Conservation (phyloP, 257 asterid genomes). For the Leonotis leonurus region DNA sequence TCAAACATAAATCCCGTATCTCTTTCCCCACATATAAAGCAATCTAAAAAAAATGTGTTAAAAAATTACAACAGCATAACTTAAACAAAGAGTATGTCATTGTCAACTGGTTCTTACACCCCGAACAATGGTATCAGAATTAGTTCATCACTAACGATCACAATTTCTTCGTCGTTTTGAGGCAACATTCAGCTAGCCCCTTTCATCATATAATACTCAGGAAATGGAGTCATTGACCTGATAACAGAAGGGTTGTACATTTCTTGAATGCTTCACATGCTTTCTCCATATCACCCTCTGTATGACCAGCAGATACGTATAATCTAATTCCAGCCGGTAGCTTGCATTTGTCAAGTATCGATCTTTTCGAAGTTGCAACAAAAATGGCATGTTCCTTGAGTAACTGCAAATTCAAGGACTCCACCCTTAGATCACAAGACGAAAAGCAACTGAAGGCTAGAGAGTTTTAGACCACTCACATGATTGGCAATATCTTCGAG, state of each 20-base stretch:
- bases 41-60: neutral
- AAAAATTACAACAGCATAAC: neutral
- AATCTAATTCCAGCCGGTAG: slow-evolving; percentile 71
- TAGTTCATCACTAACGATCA: neutral
- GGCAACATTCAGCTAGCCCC: neutral
- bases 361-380: slow-evolving; percentile 62
- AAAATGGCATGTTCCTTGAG: slow-evolving; percentile 63
- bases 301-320: slow-evolving; percentile 70
- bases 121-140: neutral
- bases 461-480: slow-evolving; percentile 30
- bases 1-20: neutral
- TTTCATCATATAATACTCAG: neutral
- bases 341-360: slow-evolving; percentile 74
- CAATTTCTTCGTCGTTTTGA: neutral
- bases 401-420: slow-evolving; percentile 40
- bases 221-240: slow-evolving; percentile 24
- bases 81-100: neutral
- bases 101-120: neutral
- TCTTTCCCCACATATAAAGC: neutral
- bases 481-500: slow-evolving; percentile 57
- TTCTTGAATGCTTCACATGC: slow-evolving; percentile 61
- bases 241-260: slow-evolving; percentile 32
- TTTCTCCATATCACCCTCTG: slow-evolving; percentile 58
- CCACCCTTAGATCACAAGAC: neutral
- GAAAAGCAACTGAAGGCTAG: neutral